Conservation (phyloP, 129 eudicot species). For the Logfia minima region DNA sequence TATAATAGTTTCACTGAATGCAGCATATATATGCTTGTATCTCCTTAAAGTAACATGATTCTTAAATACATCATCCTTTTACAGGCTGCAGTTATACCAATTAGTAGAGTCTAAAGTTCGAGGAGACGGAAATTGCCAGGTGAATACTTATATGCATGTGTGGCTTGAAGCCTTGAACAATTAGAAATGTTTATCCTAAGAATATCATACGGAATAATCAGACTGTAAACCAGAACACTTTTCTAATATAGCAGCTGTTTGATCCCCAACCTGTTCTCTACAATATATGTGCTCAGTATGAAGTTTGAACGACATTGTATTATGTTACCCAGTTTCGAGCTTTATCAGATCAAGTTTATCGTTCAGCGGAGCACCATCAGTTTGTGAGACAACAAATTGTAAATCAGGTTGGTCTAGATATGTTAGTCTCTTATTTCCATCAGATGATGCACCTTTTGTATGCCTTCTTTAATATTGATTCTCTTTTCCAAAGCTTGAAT, state of each 20-base stretch:
- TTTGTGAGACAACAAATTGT: slow-evolving; percentile 85
- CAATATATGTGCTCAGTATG: slow-evolving; percentile 7
- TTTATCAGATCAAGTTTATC: slow-evolving; percentile 91
- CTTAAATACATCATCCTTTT: slow-evolving; percentile 17
- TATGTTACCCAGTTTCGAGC: slow-evolving; percentile 71
- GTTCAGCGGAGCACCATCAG: slow-evolving; percentile 87
- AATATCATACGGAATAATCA: slow-evolving; percentile 1
- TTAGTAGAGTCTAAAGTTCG: slow-evolving; percentile 80
- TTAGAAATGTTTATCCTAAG: slow-evolving; percentile 3
- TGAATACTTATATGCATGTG: slow-evolving; percentile 27
- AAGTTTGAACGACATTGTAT: slow-evolving; percentile 14
- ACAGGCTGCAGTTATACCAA: slow-evolving; percentile 76
- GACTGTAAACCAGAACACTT: background rate
- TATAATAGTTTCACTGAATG: background rate
- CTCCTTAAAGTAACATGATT: background rate
- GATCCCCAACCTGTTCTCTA: background rate
- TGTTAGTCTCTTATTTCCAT: slow-evolving; percentile 4
- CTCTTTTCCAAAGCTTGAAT: slow-evolving; percentile 47
- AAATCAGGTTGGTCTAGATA: slow-evolving; percentile 62
- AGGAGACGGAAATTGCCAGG: slow-evolving; percentile 98
- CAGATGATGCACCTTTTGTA: background rate
- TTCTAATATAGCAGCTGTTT: background rate
- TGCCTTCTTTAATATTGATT: slow-evolving; percentile 19
- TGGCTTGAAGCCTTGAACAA: background rate
- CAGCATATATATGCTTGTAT: background rate